These are phyloP conservation scores for Pezicula radicicola DNA, from an alignment of 2,329 filamentous ascomycete species.

Conservation along the genomic window DNA sequence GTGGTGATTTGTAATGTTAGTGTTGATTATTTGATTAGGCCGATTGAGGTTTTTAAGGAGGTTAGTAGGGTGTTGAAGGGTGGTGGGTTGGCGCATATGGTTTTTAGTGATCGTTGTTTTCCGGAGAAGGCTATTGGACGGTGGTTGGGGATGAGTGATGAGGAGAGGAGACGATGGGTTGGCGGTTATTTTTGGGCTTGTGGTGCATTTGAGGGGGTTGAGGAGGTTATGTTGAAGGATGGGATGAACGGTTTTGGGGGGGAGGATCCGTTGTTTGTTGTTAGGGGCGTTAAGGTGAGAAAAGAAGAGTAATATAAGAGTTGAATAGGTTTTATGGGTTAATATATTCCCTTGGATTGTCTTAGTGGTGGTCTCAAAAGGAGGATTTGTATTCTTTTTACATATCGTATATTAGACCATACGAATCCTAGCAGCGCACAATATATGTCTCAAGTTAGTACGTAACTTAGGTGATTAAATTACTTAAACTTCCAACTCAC, in stretches of 20 bases:
- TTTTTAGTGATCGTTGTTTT: slow-evolving; percentile 49
- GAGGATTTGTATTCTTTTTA: no score
- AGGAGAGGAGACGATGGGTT: slow-evolving; percentile 44
- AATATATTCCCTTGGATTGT: no score
- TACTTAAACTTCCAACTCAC: no score
- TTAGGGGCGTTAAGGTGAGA: slow-evolving; percentile 30
- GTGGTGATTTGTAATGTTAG: slow-evolving; percentile 47
- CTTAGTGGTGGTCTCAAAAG: no score
- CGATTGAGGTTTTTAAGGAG: slow-evolving; percentile 40
- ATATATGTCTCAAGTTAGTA: no score
- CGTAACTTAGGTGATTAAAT: no score
- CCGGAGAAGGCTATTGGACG: slow-evolving; percentile 47
- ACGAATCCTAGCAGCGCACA: no score
- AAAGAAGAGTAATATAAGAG: no score
- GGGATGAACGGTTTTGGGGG: slow-evolving; percentile 23
- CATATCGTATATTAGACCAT: no score
- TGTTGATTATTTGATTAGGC: slow-evolving; percentile 47
- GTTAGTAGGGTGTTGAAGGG: slow-evolving; percentile 35
- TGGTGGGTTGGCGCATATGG: slow-evolving; percentile 45
- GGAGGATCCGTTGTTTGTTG: slow-evolving; percentile 41
- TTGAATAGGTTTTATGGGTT: no score
- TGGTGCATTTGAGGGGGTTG: slow-evolving; percentile 47
- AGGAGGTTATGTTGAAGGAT: slow-evolving; percentile 48
- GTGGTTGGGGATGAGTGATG: slow-evolving; percentile 43
- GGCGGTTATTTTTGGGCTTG: slow-evolving; percentile 47